phyloP scores from a whole-genome alignment of 2,329 filamentous ascomycete genomes.

The Diaporthe velutina region DNA sequence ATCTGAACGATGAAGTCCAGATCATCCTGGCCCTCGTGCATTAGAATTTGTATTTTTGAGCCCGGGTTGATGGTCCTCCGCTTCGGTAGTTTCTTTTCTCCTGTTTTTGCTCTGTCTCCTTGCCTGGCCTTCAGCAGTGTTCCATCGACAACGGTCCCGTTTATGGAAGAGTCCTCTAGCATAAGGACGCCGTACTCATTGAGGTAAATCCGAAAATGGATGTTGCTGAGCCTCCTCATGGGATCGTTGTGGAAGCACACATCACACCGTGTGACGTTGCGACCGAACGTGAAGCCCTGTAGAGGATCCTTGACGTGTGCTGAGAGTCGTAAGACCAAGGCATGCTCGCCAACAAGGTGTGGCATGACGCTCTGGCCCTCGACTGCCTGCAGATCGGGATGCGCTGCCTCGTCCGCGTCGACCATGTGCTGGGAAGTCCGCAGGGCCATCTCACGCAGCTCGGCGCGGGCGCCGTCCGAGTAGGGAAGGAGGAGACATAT shows the following conservation, averaged over 20 bases:
- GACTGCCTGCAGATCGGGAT: constrained; percentile 57
- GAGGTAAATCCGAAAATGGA: constrained; percentile 95
- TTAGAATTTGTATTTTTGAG: constrained; percentile 78
- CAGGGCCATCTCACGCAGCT: constrained; percentile 69
- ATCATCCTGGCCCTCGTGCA: constrained; percentile 66
- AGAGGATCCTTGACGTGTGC: constrained; percentile 75
- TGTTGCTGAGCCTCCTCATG: constrained; percentile 84
- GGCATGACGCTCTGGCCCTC: constrained; percentile 64
- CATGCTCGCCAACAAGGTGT: constrained; percentile 67
- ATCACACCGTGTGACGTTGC: constrained; percentile 80
- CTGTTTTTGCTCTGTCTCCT: constrained; percentile 52
- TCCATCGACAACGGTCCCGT: constrained; percentile 89
- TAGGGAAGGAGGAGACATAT: constrained; percentile 89
- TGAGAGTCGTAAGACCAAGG: constrained; percentile 86
- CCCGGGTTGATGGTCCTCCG: constrained; percentile 77
- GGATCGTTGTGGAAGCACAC: constrained; percentile 76
- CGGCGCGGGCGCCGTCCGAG: constrained; percentile 77
- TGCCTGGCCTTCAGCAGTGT: constrained; percentile 67
- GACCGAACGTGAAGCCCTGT: constrained; percentile 88
- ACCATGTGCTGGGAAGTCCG: constrained; percentile 64
- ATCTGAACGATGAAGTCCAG: constrained; percentile 89
- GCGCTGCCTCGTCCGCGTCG: constrained; percentile 62
- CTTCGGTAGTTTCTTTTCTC: constrained; percentile 11
- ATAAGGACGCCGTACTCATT: constrained; percentile 90
- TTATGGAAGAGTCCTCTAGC: constrained; percentile 95